A percentile compares a stretch with the other conserved stretches of the same genome.
Evolutionary conservation across 331 rosid genomes (phyloP).

Genomic region (Pyrus hybrid): DNA sequence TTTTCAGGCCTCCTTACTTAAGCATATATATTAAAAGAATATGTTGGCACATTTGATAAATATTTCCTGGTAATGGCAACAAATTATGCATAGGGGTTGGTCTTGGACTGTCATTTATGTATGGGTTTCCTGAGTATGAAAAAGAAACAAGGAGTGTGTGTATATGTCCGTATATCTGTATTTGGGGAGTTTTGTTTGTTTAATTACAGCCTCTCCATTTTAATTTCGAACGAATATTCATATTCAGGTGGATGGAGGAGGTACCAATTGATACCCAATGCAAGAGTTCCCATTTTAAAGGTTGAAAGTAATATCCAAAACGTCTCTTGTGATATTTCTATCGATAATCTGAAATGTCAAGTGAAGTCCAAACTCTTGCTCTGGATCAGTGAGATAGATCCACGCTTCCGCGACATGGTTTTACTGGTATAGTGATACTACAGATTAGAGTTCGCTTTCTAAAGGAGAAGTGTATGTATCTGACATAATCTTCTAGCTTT

Average conservation of each 20-base stretch:
- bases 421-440: constrained; percentile 60
- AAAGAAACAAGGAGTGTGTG: not conserved
- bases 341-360: constrained; percentile 69
- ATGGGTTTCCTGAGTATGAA: not conserved
- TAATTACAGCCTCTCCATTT: constrained; percentile 3
- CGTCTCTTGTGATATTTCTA: constrained; percentile 84
- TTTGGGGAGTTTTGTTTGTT: not conserved
- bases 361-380: constrained; percentile 68
- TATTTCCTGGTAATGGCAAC: not conserved
- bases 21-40: not conserved
- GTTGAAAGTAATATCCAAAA: constrained; percentile 36
- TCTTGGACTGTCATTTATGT: not conserved
- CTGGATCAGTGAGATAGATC: constrained; percentile 65
- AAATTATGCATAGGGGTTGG: not conserved
- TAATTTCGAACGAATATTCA: constrained; percentile 13
- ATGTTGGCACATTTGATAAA: not conserved
- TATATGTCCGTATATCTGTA: not conserved
- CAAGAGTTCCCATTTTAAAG: constrained; percentile 86
- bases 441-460: not conserved
- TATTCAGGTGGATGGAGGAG: constrained; percentile 60
- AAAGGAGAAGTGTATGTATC: constrained; percentile 13
- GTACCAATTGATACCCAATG: constrained; percentile 42
- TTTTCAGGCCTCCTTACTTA: not conserved
- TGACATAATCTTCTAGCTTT: constrained; percentile 29
- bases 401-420: constrained; percentile 75